Conservation (phyloP, 1,284 basidiomycete genomes). For the Heterobasidion annosum region DNA sequence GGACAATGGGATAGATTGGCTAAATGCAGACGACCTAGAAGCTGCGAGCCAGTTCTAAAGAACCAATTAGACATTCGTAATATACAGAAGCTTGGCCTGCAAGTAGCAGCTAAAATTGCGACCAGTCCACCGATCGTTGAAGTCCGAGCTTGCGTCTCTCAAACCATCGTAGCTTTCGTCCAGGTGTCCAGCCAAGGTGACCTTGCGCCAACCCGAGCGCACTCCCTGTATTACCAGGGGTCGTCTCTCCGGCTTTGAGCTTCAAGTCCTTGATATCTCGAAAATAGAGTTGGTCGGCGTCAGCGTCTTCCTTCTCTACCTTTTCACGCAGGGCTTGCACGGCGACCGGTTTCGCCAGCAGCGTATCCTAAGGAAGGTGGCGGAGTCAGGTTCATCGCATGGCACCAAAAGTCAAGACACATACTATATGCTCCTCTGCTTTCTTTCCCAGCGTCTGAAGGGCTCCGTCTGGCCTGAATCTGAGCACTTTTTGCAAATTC, state of each 20-base stretch:
- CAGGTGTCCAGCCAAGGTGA: constrained; percentile 19
- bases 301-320: constrained; percentile 11
- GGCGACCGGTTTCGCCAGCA: constrained; percentile 23
- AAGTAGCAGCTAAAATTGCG: constrained; percentile 11
- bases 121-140: constrained; percentile 22
- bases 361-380: constrained; percentile 20
- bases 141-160: constrained; percentile 25
- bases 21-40: constrained; percentile 44
- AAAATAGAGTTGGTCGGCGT: constrained; percentile 11
- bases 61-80: background rate
- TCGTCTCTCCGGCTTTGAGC: constrained; percentile 23
- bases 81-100: background rate
- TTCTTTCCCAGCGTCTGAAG: constrained; percentile 19
- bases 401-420: constrained; percentile 7
- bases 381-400: background rate
- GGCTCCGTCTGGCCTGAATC: constrained; percentile 39
- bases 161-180: constrained; percentile 18
- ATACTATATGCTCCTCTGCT: constrained; percentile 25
- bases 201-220: constrained; percentile 22
- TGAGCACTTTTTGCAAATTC: constrained; percentile 64
- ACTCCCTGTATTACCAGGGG: constrained; percentile 22
- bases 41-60: constrained; percentile 32
- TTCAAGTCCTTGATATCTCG: constrained; percentile 17
- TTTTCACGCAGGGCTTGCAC: constrained; percentile 16
- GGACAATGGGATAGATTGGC: constrained; percentile 39